These are phyloP conservation scores for Halenospora varia DNA, from an alignment of 495 filamentous ascomycete species.

Conservation along the genomic window DNA sequence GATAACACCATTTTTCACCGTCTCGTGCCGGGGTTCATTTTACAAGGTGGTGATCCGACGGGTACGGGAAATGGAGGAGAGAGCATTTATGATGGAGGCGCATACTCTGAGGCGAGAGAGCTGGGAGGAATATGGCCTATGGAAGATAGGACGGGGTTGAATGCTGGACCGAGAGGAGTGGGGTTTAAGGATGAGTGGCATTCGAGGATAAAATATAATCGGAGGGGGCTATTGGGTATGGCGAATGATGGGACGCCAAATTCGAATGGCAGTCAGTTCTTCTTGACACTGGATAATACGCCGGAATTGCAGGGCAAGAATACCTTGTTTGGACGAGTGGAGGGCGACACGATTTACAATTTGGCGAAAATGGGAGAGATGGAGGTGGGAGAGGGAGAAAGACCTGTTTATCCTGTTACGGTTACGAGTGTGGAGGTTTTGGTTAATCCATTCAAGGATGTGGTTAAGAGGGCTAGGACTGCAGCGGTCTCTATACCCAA, in stretches of 20 bases:
- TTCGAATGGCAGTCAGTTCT: conserved; percentile 93
- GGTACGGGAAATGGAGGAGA: conserved; percentile 88
- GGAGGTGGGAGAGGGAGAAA: conserved; percentile 79
- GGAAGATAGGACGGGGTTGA: conserved; percentile 55
- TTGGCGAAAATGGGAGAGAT: conserved; percentile 86
- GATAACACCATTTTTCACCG: conserved; percentile 90
- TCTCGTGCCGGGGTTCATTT: conserved; percentile 82
- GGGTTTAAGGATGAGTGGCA: conserved; percentile 89
- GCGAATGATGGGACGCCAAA: conserved; percentile 72
- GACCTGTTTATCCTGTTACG: conserved; percentile 81
- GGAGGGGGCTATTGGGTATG: conserved; percentile 89
- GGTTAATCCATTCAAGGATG: conserved; percentile 85
- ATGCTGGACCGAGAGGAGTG: conserved; percentile 48
- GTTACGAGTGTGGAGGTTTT: conserved; percentile 77
- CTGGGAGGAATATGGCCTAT: conserved; percentile 54
- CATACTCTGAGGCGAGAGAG: conserved; percentile 51
- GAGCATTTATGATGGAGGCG: conserved; percentile 82
- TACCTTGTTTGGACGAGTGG: conserved; percentile 89
- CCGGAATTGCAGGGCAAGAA: conserved; percentile 84
- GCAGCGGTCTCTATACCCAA: conserved; percentile 37
- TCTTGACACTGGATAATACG: conserved; percentile 81
- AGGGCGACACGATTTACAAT: conserved; percentile 94
- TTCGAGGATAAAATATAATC: conserved; percentile 85
- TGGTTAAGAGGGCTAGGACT: conserved; percentile 64
- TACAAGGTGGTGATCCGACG: conserved; percentile 86